phyloP scores from a whole-genome alignment of 306 rosid species.

The Styphnolobium japonicum region DNA sequence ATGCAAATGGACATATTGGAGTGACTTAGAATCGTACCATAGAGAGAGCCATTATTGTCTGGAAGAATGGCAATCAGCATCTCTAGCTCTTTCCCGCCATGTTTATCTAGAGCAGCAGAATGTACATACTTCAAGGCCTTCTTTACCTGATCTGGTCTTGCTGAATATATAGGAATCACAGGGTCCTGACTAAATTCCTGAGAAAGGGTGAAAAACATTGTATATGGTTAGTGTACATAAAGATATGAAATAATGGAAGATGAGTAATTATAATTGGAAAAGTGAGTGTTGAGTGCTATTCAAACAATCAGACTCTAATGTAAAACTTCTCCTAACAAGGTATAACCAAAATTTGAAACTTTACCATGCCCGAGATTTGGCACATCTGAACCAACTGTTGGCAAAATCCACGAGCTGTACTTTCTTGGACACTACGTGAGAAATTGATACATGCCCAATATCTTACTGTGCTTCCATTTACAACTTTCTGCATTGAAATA shows the following conservation, averaged over 20 bases:
- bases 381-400: slow-evolving; percentile 54
- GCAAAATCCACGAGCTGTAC: slow-evolving; percentile 46
- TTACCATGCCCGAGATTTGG: slow-evolving; percentile 56
- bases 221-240: background rate
- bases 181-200: slow-evolving; percentile 41
- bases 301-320: background rate
- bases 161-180: slow-evolving; percentile 30
- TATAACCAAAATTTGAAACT: background rate
- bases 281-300: background rate
- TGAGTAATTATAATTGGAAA: background rate
- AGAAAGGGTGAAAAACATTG: background rate
- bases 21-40: slow-evolving; percentile 30
- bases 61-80: slow-evolving; percentile 44
- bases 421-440: slow-evolving; percentile 37
- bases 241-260: background rate
- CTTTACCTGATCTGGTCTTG: slow-evolving; percentile 47
- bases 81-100: slow-evolving; percentile 38
- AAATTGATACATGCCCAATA: slow-evolving; percentile 47
- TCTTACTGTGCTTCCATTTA: slow-evolving; percentile 50
- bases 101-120: slow-evolving; percentile 30
- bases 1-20: background rate
- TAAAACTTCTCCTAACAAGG: background rate
- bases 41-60: slow-evolving; percentile 45
- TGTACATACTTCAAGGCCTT: slow-evolving; percentile 42
- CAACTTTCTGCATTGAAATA: slow-evolving; percentile 40